Conservation (phyloP, 768 basidiomycete species). For the Filobasidium wieringae region DNA sequence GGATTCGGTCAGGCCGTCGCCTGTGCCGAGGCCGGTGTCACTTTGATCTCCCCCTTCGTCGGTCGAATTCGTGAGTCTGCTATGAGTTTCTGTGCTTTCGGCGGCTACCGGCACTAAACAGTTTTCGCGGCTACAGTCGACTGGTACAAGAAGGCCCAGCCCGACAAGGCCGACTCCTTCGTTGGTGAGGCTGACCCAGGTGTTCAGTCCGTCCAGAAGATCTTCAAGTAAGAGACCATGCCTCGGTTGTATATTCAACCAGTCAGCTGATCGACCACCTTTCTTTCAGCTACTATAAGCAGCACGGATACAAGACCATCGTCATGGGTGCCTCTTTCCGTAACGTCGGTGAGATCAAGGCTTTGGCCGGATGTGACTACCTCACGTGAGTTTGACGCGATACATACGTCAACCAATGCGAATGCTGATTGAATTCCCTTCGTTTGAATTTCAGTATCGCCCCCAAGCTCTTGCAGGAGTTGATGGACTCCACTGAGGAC, state of each 20-base stretch:
- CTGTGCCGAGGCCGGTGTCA: constrained; percentile 95
- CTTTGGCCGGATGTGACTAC: constrained; percentile 93
- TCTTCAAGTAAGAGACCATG: constrained; percentile 66
- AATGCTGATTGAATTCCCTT: not conserved
- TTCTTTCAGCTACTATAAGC: constrained; percentile 64
- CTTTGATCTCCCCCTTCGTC: constrained; percentile 98
- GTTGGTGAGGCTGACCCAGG: constrained; percentile 88
- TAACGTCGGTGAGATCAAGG: constrained; percentile 88
- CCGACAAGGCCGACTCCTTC: constrained; percentile 59
- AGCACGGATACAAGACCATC: constrained; percentile 94
- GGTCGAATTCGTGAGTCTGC: constrained; percentile 59
- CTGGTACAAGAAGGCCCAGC: constrained; percentile 89
- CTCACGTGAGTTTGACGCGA: constrained; percentile 58
- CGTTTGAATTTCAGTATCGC: constrained; percentile 32
- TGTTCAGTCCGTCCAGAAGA: constrained; percentile 86
- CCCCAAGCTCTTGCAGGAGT: constrained; percentile 78
- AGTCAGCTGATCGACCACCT: no score
- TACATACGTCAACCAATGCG: no score
- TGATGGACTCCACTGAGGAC: constrained; percentile 58
- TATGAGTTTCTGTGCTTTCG: not conserved
- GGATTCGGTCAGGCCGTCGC: constrained; percentile 98
- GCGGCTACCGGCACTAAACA: not conserved
- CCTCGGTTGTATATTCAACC: not conserved
- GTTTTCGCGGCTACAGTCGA: constrained; percentile 46
- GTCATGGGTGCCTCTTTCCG: constrained; percentile 99